Base-by-base conservation (phyloP, 306 rosid species). In the Begonia fuchsioides region DNA sequence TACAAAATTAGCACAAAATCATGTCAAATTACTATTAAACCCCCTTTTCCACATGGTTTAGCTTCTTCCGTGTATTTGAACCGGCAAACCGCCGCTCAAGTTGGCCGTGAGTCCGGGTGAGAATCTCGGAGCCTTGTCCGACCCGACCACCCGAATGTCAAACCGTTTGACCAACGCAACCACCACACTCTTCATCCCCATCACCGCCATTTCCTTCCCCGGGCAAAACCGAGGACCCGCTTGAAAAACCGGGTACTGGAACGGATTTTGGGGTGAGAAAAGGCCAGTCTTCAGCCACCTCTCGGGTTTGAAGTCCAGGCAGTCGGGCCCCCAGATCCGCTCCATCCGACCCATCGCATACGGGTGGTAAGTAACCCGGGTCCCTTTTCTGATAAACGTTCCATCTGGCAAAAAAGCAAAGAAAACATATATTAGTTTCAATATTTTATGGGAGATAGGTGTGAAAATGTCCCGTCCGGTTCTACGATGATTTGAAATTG, bases 301-400 rank as follows among this genome's bases (percentile, higher is more conserved):
- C 1, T 75, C 74, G 0, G 98, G 98, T 32, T 66, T 75, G 61
- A 85, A 90, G 3, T 75, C 65, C 0, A 70, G 43, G 43, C 74
- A 79, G 53, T 85, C 85, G 1, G 83, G 60, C 10, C 95, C 98
- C 98, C 98, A 90, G 5, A 84, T 44, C 1, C 18, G 54, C 39
- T 76, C 92, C 95, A 81, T 81, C 52, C 98, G 77, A n/a, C 95
- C 98, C 98, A 90, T 90, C 0, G 95, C 98, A 15, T 81, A 90
- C 0, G 92, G 94, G 53, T 90, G 95, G 51, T 81, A 90, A 0
- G 95, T 90, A 1, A 90, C 87, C 18, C 98, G 44, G 1, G 83
- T 79, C 0, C 98, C 98, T 14, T 67, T 70, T 13, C 18, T 41
- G 1, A 90, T 66, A 12, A 81, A 67, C 0, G 92, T 85, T 5